A percentile compares a stretch with the other conserved stretches of the same genome.
Conservation (phyloP, 495 filamentous ascomycete species). For the Symbiotaphrina buchneri region DNA sequence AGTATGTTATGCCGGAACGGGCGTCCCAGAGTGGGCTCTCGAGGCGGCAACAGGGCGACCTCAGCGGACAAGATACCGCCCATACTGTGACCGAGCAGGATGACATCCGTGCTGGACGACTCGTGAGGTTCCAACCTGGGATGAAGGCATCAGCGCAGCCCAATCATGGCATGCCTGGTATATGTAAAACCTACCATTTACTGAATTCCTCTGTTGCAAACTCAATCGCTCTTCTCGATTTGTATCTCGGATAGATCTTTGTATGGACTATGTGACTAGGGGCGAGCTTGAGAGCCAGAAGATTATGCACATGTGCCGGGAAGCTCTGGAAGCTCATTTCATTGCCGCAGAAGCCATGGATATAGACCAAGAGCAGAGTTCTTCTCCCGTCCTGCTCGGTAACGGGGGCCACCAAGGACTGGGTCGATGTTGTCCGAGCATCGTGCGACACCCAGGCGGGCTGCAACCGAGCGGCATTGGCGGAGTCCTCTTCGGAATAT, state of each 20-base stretch:
- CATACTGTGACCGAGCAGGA: constrained; percentile 79
- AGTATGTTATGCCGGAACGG: constrained; percentile 55
- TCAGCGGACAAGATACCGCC: constrained; percentile 72
- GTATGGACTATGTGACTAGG: constrained; percentile 67
- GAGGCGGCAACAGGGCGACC: constrained; percentile 36
- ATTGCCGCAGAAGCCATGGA: constrained; percentile 87
- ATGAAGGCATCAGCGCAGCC: background rate
- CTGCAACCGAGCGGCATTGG: too few relatives aligned
- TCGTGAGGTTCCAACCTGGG: constrained; percentile 56
- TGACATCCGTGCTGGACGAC: constrained; percentile 46
- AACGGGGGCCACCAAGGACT: constrained; percentile 32
- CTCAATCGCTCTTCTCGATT: constrained; percentile 51
- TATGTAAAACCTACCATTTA: constrained; percentile 30
- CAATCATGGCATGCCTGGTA: background rate
- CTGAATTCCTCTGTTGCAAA: constrained; percentile 65
- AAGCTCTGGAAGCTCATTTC: constrained; percentile 76
- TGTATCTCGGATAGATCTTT: constrained; percentile 83
- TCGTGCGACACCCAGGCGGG: constrained; percentile 19
- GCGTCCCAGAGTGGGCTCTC: constrained; percentile 7
- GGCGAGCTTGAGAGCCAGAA: constrained; percentile 39
- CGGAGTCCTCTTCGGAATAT: too few relatives aligned
- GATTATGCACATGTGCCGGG: constrained; percentile 66
- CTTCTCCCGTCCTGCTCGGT: constrained; percentile 15
- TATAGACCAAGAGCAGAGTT: constrained; percentile 56
- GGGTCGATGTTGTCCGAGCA: constrained; percentile 36